Conservation (phyloP, 495 filamentous ascomycete species). For the Aspergillus cavernicola region DNA sequence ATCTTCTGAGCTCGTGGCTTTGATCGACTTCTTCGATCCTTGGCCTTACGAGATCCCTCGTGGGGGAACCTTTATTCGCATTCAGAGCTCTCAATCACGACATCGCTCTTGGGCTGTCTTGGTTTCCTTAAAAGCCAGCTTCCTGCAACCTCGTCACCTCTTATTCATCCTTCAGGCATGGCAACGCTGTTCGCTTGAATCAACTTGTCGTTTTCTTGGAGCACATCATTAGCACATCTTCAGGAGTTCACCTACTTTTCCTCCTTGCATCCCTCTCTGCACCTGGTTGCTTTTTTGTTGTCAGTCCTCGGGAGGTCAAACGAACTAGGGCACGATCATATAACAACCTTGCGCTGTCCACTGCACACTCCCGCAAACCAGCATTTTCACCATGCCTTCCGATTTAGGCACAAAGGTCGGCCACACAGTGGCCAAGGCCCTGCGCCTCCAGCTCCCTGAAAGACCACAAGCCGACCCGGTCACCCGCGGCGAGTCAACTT, state of each 20-base stretch:
- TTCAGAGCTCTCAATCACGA: conserved; percentile 25
- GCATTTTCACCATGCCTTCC: conserved; percentile 33
- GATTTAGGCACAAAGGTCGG: conserved; percentile 54
- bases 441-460: conserved; percentile 82
- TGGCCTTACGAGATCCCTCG: conserved; percentile 1
- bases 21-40: background rate
- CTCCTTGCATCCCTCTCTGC: background rate
- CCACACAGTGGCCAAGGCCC: conserved; percentile 68
- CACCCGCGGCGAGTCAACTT: conserved; percentile 71
- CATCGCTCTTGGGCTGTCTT: conserved; percentile 21
- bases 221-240: background rate
- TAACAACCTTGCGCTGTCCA: background rate
- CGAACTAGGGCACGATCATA: background rate
- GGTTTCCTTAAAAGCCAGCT: conserved; percentile 17
- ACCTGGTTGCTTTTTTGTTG: background rate
- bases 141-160: conserved; percentile 5
- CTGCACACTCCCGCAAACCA: background rate
- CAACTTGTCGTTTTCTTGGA: background rate
- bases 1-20: background rate
- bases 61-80: conserved; percentile 18
- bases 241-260: background rate
- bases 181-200: conserved; percentile 13
- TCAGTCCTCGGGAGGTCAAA: background rate
- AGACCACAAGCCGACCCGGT: conserved; percentile 47
- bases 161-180: conserved; percentile 7